Base-by-base conservation (phyloP, 2,329 filamentous ascomycete genomes). In the Neofusicoccum kwambonambiense region DNA sequence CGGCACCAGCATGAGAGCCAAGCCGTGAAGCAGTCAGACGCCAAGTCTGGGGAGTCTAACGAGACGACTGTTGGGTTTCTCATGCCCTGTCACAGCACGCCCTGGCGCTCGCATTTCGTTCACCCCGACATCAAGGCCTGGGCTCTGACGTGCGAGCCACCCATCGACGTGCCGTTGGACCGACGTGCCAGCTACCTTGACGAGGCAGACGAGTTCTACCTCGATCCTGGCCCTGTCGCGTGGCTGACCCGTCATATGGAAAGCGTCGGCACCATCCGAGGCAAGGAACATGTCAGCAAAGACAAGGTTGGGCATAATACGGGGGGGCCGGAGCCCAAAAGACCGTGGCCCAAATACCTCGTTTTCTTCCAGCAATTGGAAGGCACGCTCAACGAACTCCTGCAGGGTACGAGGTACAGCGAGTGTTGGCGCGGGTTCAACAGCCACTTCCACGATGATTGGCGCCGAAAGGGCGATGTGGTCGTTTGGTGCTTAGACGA, bases 21-120 rank as follows among this genome's bases (percentile, higher is more conserved):
- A 58, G 45, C 68, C 11, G n/a, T 60, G n/a, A n/a, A 22, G 50
- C 31, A 37, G 6, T 8, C 47, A 35, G 47, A 27, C 47, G 47
- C 47, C 47, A 15, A 51, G 27, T 52, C 34, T 6, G 27, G 8
- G 15, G 73, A 2, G 73, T 74, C 27, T 51, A 64, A 19, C 44
- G 64, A 50, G 17, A 75, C 71, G 65, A 65, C 58, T 45, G 81
- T 89, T 39, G 89, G 90, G 19, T 97, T 98, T 79, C 84, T 99
- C 27, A 96, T 93, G 85, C 95, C 95, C 9, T 99, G 95, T 79
- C 95, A 99, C 81, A 91, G 90, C 69, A 98, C 94, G 0, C 94
- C 95, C 2, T 98, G 95, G 94, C 90, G 93, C 71, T 93, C 90
- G 15, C 91, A 96, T 73, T 84, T 98, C 44, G 83, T 96, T 67